Evolutionary conservation across 345 rosid species (phyloP).

Genomic region (Brassica incana): DNA sequence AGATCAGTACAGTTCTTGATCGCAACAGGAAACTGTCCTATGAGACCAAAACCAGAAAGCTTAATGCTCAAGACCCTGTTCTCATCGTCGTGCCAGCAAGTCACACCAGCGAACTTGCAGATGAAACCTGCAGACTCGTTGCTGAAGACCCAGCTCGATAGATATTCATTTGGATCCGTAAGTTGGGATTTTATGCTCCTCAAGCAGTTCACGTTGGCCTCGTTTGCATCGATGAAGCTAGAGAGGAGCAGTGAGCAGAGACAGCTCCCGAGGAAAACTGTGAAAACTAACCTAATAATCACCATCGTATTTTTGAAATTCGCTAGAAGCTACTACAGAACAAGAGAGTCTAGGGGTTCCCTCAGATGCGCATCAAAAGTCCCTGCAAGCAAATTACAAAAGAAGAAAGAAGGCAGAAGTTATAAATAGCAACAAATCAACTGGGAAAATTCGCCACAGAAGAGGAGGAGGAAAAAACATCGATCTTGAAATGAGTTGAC

Average conservation of each 20-base stretch:
- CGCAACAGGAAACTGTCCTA: slow-evolving; percentile 63
- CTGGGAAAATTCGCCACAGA: background rate
- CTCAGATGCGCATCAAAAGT: slow-evolving; percentile 25
- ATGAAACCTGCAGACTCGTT: slow-evolving; percentile 64
- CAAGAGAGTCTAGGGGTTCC: slow-evolving; percentile 9
- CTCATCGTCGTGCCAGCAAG: slow-evolving; percentile 96
- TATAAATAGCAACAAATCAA: background rate
- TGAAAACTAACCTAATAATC: slow-evolving; percentile 27
- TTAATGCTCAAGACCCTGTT: slow-evolving; percentile 67
- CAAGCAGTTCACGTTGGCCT: slow-evolving; percentile 58
- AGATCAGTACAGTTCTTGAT: slow-evolving; percentile 51
- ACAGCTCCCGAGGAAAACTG: slow-evolving; percentile 29
- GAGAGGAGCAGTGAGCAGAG: slow-evolving; percentile 46
- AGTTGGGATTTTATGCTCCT: slow-evolving; percentile 39
- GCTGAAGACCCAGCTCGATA: slow-evolving; percentile 61
- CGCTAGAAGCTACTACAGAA: slow-evolving; percentile 4
- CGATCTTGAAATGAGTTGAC: slow-evolving; percentile 29
- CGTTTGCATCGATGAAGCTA: slow-evolving; percentile 43
- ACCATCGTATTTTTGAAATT: slow-evolving; percentile 23
- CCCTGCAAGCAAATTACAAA: slow-evolving; percentile 12
- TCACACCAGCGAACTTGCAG: slow-evolving; percentile 74
- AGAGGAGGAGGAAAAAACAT: background rate
- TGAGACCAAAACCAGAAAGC: slow-evolving; percentile 65
- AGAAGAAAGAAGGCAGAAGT: background rate
- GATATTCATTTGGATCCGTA: slow-evolving; percentile 49